Evolutionary conservation across 108 stramenopile genomes (phyloP), one percentile per base, ranked within the genome.

Genomic region (Fragilaria radians): DNA sequence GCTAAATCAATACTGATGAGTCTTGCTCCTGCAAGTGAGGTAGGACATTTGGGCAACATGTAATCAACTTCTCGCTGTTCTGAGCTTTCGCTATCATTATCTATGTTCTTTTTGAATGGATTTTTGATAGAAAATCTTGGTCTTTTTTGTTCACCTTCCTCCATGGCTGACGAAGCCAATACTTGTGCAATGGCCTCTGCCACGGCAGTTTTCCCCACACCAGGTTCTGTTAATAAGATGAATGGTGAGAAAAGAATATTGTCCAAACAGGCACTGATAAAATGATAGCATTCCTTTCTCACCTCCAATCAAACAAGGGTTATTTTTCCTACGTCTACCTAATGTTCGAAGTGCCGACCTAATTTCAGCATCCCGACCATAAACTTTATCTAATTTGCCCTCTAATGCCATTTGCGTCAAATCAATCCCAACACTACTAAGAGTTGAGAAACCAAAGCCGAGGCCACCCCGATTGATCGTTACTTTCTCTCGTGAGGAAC

Each of bases 131-230:
- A 1, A 1, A 52, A 46, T 0, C 49, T 32, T 3, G 63, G 63
- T 25, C 65, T 68, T 46, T 29, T 31, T 29, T 68, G 28, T 51
- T 68, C 55, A 54, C 34, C 27, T 45, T 27, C 46, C 58, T 59
- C 4, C 19, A 22, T 3, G 61, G 65, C 59, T 33, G 78, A 66
- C 22, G 75, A 73, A 2, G 82, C 82, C 23, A 86, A 61, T 19
- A 79, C 78, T 74, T 83, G 83, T 19, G 93, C 93, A 9, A 95
- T 67, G 5, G 80, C 89, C 67, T 95, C 93, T 0, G 86, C 89
- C 60, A 91, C 82, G 25, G 93, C 93, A 36, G 93, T 91, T 67
- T 95, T 91, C 9, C 88, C 88, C 2, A 90, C 86, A 51, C 86
- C 86, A 21, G 76, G 61, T 27, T 76, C 73, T 31, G 70, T 22